Evolutionary conservation across 208 protist species (phyloP).

Genomic region (Acanthamoeba sp.): DNA sequence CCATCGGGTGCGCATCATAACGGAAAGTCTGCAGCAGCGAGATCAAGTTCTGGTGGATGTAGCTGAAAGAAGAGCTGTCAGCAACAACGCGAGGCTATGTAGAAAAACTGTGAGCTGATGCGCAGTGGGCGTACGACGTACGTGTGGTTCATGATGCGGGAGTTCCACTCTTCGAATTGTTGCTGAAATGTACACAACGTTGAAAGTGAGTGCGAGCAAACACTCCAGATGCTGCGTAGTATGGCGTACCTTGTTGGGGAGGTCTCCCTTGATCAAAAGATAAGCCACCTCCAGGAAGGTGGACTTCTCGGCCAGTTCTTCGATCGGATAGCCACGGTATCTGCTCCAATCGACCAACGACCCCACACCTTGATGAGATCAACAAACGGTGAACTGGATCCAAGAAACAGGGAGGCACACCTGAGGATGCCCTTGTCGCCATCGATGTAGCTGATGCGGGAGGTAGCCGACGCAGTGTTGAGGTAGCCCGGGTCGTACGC

Average conservation of each 20-base stretch:
- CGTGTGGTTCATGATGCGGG: constrained; percentile 86
- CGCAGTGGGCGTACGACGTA: constrained; percentile 30
- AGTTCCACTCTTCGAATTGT: constrained; percentile 79
- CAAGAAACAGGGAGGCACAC: neutral
- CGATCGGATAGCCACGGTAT: constrained; percentile 88
- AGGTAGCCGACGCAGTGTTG: constrained; percentile 83
- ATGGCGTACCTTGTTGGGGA: constrained; percentile 81
- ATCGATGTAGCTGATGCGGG: constrained; percentile 86
- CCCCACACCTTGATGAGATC: neutral
- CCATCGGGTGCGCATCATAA: constrained; percentile 90
- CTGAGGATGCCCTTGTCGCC: constrained; percentile 88
- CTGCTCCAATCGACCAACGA: neutral
- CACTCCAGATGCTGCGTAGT: neutral
- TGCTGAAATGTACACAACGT: too few species aligned
- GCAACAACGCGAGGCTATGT: neutral
- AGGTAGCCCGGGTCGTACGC: constrained; percentile 84
- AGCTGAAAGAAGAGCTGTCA: neutral
- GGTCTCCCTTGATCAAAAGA: constrained; percentile 84
- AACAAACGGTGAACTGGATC: neutral
- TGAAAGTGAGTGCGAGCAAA: neutral
- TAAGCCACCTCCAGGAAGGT: constrained; percentile 84
- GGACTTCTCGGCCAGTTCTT: constrained; percentile 85
- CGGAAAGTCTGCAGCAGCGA: constrained; percentile 87
- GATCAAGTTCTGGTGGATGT: constrained; percentile 87
- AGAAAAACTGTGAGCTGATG: neutral